A percentile compares a stretch with the other conserved stretches of the same genome.
Conservation (phyloP, 805 yeast genomes). For the Debaryomyces prosopidis region DNA sequence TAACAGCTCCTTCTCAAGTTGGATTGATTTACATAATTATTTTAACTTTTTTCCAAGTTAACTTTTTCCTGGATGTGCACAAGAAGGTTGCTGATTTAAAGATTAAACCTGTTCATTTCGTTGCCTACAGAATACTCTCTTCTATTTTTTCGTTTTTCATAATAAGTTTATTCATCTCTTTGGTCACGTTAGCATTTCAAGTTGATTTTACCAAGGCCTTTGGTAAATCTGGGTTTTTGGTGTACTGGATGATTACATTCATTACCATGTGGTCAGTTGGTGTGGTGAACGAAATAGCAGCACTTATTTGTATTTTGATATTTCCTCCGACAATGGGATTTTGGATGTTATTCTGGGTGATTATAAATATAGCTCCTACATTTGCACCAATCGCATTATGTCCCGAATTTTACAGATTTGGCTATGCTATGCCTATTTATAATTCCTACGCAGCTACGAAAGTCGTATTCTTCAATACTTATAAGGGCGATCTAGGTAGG, state of each 20-base stretch:
- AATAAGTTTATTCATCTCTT: constrained; percentile 56
- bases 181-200: constrained; percentile 69
- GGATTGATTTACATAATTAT: constrained; percentile 74
- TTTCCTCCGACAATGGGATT: constrained; percentile 69
- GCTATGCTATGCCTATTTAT: constrained; percentile 57
- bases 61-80: constrained; percentile 58
- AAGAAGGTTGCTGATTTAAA: constrained; percentile 44
- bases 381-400: constrained; percentile 42
- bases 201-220: constrained; percentile 57
- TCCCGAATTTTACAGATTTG: constrained; percentile 33
- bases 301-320: constrained; percentile 48
- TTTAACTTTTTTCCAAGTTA: constrained; percentile 70
- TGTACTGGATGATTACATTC: constrained; percentile 70
- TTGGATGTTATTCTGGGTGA: constrained; percentile 73
- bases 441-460: constrained; percentile 63
- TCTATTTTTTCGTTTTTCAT: constrained; percentile 57
- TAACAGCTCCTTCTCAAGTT: constrained; percentile 69
- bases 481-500: constrained; percentile 58
- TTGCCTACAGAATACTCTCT: constrained; percentile 51
- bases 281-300: constrained; percentile 67
- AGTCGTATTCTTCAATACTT: constrained; percentile 57
- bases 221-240: constrained; percentile 71
- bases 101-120: constrained; percentile 44
- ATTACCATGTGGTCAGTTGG: constrained; percentile 77
- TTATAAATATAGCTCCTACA: constrained; percentile 67